Conservation (phyloP, 108 stramenopile species). For the Skeletonema marinoi region DNA sequence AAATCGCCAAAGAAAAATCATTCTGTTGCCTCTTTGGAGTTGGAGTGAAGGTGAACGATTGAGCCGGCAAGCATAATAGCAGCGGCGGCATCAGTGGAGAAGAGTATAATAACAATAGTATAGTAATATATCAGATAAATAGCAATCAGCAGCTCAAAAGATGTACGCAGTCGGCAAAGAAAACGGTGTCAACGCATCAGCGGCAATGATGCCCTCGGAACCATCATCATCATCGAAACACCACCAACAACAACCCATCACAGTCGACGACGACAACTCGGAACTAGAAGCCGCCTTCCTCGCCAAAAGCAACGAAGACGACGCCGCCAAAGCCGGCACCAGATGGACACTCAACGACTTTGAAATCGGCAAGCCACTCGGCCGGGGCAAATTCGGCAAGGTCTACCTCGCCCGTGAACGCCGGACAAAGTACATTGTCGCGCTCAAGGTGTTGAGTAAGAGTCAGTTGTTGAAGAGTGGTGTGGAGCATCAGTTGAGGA, state of each 20-base stretch:
- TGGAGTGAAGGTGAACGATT: too few relatives aligned
- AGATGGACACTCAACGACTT: slow-evolving; percentile 95
- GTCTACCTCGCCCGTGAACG: slow-evolving; percentile 98
- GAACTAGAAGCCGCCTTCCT: slow-evolving; percentile 6
- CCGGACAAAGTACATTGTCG: slow-evolving; percentile 95
- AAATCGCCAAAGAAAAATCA: background rate
- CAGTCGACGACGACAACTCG: background rate
- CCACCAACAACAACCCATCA: background rate
- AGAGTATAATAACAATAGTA: background rate
- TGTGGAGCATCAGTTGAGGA: slow-evolving; percentile 97
- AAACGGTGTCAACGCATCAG: background rate
- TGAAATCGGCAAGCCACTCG: slow-evolving; percentile 98
- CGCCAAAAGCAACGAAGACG: slow-evolving; percentile 24
- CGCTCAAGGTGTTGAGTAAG: slow-evolving; percentile 97
- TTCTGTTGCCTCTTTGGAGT: too few relatives aligned
- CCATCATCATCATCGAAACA: background rate
- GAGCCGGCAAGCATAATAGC: background rate
- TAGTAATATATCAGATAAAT: too few relatives aligned
- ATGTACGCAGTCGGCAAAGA: background rate
- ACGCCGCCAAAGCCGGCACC: slow-evolving; percentile 50
- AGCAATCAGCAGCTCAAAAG: background rate
- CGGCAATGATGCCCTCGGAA: background rate
- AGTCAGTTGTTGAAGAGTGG: slow-evolving; percentile 94
- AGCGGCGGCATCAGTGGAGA: background rate
- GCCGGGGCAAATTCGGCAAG: slow-evolving; percentile 95